Base-by-base conservation (phyloP, 1,284 basidiomycete species). In the Apiotrichum laibachii region DNA sequence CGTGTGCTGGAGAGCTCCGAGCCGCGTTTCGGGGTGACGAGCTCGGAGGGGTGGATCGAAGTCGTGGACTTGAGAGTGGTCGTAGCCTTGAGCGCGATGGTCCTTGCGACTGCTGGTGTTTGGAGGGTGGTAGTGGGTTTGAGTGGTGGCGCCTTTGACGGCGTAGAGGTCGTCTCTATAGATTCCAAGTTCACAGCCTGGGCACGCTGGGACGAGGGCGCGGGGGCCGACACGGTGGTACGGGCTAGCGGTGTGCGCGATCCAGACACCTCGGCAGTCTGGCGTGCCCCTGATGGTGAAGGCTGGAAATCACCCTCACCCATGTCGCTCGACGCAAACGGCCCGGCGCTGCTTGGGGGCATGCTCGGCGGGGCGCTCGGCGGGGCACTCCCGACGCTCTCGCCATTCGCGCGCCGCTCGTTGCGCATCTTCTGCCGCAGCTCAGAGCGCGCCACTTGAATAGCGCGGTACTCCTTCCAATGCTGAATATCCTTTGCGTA, bases 381-480 rank as follows among this genome's bases (percentile, higher is more conserved):
- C 26, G 26, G 21, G 50, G 9, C 7, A n/a, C 34, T 15, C 10
- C 22, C 22, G 21, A 44, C 31, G 46, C 46, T 33, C 10, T 34
- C 45, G 31, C 26, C 47, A 40, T 52, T 67, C 26, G 26, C 26
- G 26, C 26, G 26, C 26, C 56, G 59, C 39, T 60, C 61, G 16
- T 67, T 65, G 34, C 61, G 66, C 47, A 55, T 56, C 59, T 60
- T 51, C 50, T 57, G 64, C 53, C 67, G 69, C 19, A 63, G 35
- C 52, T 68, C 64, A 42, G 57, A 59, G 35, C 65, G 56, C 11
- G 65, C 64, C 35, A 58, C 57, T 44, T 72, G 64, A 2, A 66
- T 62, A 1, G 61, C 61, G 39, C 67, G 66, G 50, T 68, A 76
- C 57, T 71, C 69, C 51, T 71, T 68, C 67, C 68, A 69, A 40